phyloP scores from a whole-genome alignment of 768 basidiomycete genomes.

The Pleurotus cornucopiae region DNA sequence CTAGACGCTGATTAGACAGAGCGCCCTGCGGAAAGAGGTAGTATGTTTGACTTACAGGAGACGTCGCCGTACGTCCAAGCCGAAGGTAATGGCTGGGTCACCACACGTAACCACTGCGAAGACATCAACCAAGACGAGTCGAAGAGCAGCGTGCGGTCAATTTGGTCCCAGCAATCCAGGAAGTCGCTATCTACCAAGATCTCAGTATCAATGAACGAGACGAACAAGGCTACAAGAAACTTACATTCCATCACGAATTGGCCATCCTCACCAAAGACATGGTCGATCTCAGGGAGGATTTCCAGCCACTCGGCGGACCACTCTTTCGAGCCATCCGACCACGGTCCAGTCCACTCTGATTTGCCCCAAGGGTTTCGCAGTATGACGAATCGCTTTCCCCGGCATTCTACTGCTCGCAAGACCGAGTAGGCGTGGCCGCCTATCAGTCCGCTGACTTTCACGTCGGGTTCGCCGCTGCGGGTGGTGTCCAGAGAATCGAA shows the following conservation, averaged over 20 bases:
- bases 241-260: conserved; percentile 54
- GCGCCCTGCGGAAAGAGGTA: neutral
- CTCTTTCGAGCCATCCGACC: conserved; percentile 55
- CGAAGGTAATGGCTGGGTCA: conserved; percentile 23
- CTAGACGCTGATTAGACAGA: conserved; percentile 18
- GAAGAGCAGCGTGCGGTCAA: conserved; percentile 47
- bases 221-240: conserved; percentile 8
- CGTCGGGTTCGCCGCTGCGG: conserved; percentile 20
- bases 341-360: conserved; percentile 46
- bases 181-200: conserved; percentile 38
- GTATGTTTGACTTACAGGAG: conserved; percentile 29
- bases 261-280: conserved; percentile 48
- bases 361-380: conserved; percentile 52
- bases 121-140: conserved; percentile 47
- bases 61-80: conserved; percentile 45
- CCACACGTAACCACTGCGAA: conserved; percentile 46
- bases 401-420: conserved; percentile 41
- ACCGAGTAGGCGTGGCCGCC: conserved; percentile 47
- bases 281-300: conserved; percentile 34
- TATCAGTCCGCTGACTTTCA: conserved; percentile 32
- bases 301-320: conserved; percentile 51
- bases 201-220: neutral
- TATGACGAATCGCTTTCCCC: conserved; percentile 47
- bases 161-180: conserved; percentile 38
- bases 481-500: conserved; percentile 28